phyloP scores from a whole-genome alignment of 2,329 filamentous ascomycete genomes.

The Diaporthe batatas region DNA sequence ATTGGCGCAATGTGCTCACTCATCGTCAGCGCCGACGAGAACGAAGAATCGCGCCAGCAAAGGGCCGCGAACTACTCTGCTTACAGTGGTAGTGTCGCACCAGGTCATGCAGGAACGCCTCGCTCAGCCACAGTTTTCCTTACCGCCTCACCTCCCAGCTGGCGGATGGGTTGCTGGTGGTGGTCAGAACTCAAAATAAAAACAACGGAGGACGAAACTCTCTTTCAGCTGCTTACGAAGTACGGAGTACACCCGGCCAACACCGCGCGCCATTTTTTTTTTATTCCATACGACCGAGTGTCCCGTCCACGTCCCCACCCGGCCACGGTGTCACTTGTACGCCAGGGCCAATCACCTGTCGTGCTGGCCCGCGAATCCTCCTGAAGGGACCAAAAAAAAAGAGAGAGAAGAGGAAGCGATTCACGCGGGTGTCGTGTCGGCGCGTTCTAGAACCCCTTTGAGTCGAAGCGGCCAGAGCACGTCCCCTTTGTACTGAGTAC shows the following conservation, averaged over 20 bases:
- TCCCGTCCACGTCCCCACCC: neutral
- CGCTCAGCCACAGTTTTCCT: slow-evolving; percentile 17
- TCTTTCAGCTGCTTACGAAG: slow-evolving; percentile 9
- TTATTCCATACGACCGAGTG: too few species aligned
- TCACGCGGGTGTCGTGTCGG: slow-evolving; percentile 7
- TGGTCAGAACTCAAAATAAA: slow-evolving; percentile 30
- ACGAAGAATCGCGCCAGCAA: neutral
- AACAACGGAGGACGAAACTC: neutral
- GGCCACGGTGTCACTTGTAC: slow-evolving; percentile 18
- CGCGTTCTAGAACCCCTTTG: slow-evolving; percentile 1
- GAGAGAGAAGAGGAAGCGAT: neutral
- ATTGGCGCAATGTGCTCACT: neutral
- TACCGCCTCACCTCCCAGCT: slow-evolving; percentile 4
- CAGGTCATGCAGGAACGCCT: neutral
- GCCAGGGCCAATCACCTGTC: slow-evolving; percentile 6
- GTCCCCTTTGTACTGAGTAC: neutral
- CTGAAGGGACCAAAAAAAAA: neutral
- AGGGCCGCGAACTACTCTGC: neutral
- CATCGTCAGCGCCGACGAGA: neutral
- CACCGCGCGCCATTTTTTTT: slow-evolving; percentile 24
- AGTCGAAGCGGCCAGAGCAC: slow-evolving; percentile 1
- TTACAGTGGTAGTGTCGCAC: neutral
- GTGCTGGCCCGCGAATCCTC: neutral
- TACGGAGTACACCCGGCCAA: neutral
- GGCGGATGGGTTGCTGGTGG: neutral